These are phyloP conservation scores for Ascochyta koolunga DNA, from an alignment of 2,329 filamentous ascomycete genomes.

Conservation along the genomic window DNA sequence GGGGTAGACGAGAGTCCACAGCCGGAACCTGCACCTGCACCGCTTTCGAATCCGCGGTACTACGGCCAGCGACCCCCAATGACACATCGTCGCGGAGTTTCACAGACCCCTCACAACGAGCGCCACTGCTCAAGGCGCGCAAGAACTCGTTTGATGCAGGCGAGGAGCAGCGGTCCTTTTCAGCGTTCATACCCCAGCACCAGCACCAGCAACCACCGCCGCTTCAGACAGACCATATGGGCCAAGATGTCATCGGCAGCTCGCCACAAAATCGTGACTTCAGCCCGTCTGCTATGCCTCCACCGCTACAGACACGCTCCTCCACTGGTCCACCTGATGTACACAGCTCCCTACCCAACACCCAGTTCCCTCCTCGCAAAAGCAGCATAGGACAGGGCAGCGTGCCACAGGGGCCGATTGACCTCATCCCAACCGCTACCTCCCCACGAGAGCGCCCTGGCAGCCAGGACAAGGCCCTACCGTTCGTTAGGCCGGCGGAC, in stretches of 20 bases:
- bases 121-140: slow-evolving; percentile 35
- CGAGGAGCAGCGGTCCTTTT: slow-evolving; percentile 60
- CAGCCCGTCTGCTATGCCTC: slow-evolving; percentile 59
- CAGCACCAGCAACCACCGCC: slow-evolving; percentile 24
- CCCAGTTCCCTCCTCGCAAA: slow-evolving; percentile 65
- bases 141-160: slow-evolving; percentile 62
- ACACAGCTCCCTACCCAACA: slow-evolving; percentile 35
- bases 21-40: slow-evolving; percentile 38
- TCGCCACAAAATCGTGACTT: slow-evolving; percentile 56
- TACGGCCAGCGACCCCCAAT: slow-evolving; percentile 36
- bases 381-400: slow-evolving; percentile 62
- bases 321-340: slow-evolving; percentile 47
- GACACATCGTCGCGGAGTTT: slow-evolving; percentile 44
- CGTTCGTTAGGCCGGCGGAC: slow-evolving; percentile 76
- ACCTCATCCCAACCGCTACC: slow-evolving; percentile 18
- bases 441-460: slow-evolving; percentile 37
- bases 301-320: slow-evolving; percentile 54
- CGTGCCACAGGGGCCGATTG: slow-evolving; percentile 20
- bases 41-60: slow-evolving; percentile 54
- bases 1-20: slow-evolving; percentile 57
- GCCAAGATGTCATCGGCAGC: slow-evolving; percentile 40
- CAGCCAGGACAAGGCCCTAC: slow-evolving; percentile 58
- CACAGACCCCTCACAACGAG: slow-evolving; percentile 48
- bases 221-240: slow-evolving; percentile 35
- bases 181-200: slow-evolving; percentile 36